Conservation (phyloP, 345 rosid genomes). For the Cardamine occulta region DNA sequence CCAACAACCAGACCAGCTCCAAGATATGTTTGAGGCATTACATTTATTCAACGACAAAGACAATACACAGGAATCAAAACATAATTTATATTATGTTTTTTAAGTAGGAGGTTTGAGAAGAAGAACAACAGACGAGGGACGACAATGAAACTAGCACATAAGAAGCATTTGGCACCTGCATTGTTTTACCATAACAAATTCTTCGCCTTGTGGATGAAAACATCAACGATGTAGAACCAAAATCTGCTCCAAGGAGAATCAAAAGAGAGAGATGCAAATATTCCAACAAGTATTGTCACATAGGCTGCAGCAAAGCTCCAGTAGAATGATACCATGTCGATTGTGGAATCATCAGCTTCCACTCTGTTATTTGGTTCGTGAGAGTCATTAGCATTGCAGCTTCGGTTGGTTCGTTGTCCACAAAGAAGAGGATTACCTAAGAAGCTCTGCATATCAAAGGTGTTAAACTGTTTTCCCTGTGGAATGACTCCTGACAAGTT, state of each 20-base stretch:
- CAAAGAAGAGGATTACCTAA: slow-evolving; percentile 1
- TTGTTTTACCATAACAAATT: not conserved
- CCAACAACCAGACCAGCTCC: no score
- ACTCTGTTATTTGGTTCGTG: not conserved
- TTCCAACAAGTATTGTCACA: slow-evolving; percentile 13
- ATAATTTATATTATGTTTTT: no score
- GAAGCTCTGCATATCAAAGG: not conserved
- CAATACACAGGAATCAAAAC: no score
- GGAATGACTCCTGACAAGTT: not conserved
- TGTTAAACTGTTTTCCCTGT: slow-evolving; percentile 5
- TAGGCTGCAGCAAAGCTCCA: slow-evolving; percentile 7
- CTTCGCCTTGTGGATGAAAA: not conserved
- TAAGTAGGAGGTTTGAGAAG: not conserved
- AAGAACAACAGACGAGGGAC: not conserved
- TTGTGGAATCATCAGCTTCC: not conserved
- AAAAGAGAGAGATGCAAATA: slow-evolving; percentile 24
- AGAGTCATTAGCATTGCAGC: not conserved
- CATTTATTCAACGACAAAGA: no score
- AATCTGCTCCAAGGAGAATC: slow-evolving; percentile 28
- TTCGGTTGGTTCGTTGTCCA: not conserved
- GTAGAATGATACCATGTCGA: slow-evolving; percentile 16
- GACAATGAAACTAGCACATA: no score
- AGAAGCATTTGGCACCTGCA: no score
- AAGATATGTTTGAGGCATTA: no score
- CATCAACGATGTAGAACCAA: slow-evolving; percentile 21